These are phyloP conservation scores for Hebeloma cylindrosporum DNA, from an alignment of 768 basidiomycete species.

Conservation along the genomic window DNA sequence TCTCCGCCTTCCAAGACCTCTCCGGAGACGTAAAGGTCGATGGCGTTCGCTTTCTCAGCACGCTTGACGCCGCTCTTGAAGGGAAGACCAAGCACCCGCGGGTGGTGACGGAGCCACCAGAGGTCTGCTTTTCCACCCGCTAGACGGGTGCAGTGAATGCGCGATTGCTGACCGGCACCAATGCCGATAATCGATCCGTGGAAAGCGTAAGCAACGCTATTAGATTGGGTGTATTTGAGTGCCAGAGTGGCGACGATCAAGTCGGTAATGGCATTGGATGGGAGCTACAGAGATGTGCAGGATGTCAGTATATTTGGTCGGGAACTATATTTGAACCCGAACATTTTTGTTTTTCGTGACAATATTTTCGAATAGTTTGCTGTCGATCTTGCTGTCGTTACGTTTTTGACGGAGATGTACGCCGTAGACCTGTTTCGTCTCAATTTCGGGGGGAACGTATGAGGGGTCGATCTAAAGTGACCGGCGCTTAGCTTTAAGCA, in stretches of 20 bases:
- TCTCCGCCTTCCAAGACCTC: conserved; percentile 89
- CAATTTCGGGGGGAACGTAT: conserved; percentile 75
- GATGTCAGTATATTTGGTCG: background rate
- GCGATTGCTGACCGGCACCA: conserved; percentile 97
- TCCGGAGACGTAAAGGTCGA: conserved; percentile 92
- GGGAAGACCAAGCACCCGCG: conserved; percentile 85
- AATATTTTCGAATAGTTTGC: conserved; percentile 78
- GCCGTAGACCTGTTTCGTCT: conserved; percentile 96
- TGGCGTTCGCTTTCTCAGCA: conserved; percentile 97
- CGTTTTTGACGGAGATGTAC: conserved; percentile 86
- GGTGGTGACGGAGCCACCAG: conserved; percentile 99
- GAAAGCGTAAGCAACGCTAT: conserved; percentile 94
- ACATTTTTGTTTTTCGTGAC: conserved; percentile 89
- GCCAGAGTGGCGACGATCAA: conserved; percentile 95
- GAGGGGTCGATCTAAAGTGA: conserved; percentile 91
- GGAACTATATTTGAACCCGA: conserved; percentile 35
- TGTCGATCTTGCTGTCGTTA: conserved; percentile 87
- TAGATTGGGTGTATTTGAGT: conserved; percentile 98
- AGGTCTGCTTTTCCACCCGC: conserved; percentile 98
- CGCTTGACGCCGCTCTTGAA: conserved; percentile 98
- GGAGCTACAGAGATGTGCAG: conserved; percentile 50
- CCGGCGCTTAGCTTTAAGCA: too few relatives aligned
- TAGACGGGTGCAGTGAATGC: conserved; percentile 98
- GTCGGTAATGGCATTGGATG: conserved; percentile 77
- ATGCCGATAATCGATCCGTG: conserved; percentile 92